Base-by-base conservation (phyloP, 2,329 filamentous ascomycete species). In the Acrocalymma vagum region DNA sequence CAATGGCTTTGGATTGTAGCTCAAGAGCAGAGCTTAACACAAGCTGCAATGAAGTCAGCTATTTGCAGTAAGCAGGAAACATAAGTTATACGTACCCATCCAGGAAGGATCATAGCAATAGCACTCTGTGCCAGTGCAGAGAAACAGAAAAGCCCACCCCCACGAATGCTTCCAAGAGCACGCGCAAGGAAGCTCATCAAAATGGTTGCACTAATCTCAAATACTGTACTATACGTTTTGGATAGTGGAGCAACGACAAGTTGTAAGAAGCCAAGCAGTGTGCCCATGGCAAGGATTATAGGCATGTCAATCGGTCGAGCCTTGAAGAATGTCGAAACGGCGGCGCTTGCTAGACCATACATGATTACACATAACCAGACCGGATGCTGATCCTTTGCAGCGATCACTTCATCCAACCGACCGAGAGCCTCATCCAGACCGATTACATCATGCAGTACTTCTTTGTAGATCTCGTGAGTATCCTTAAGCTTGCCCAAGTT, bases 251-350 rank as follows among this genome's bases (percentile, higher is more conserved):
- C 85, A 8, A 90, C 72, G 17, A 89, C 80, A 7, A 92, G 79
- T 58, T 94, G 88, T 33, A 95, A 74, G n/a, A 85, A 63, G 1
- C 88, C 89, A 1, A 94, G 76, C 11, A 91, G 72, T 57, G 81
- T 84, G 3, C 90, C 90, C 1, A 94, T 78, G 1, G 87, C 46
- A 62, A 93, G 91, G 6, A 85, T 83, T n/a, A 92, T 77, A 0
- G 88, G 88, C 54, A 93, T 75, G 63, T 95, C 90, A 54, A 92
- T 86, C 30, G 85, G 81, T 2, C 88, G 81, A 3, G 86, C 88
- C 34, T 84, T 76, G 62, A 93, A 94, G 10, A 94, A 93, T 0
- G 87, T 87, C 0, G 87, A 88, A 1, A 93, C 88, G 5, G 78
- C 81, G 1, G 83, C 85, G 16, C 86, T 88, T 1, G 89, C 89